Base-by-base conservation (phyloP, 331 rosid species). In the Acacia concinna region DNA sequence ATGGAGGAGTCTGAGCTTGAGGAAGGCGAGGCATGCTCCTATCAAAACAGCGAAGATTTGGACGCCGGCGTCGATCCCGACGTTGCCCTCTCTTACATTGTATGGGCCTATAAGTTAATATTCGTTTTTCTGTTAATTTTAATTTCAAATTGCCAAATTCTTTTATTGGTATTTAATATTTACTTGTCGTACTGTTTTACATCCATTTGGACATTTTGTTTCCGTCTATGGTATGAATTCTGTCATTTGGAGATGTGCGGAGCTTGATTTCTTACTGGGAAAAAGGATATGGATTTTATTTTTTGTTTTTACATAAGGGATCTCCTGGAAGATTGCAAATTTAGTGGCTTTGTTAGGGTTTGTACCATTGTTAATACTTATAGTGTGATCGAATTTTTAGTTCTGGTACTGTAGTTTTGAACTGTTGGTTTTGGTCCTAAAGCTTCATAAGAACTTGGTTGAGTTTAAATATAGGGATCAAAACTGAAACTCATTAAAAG, bases 1-100 rank as follows among this genome's bases (percentile, higher is more conserved):
- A 91, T 92, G 97, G 94, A 88, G 76, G 97, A 89, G 84, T 84
- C 85, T 54, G 99, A 91, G 90, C 95, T 90, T 83, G 99, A 96
- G 86, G 99, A 96, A 87, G 98, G 94, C 76, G 98, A 93, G 74
- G 92, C 98, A 2, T 88, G 90, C 85, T 90, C 91, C 62, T 88
- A 75, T 76, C 96, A 89, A 70, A 83, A 91, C 88, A 87, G 84
- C 62, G 89, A 84, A 49, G 92, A 83, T 81, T 84, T 65, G 65
- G 97, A 89, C 49, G 77, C 93, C 32, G 83, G 81, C 79, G 79
- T 88, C 83, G 98, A 96, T 79, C 98, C 94, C 17, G 98, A 95
- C 73, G 86, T 91, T 81, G 85, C 85, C 71, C 87, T 89, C 76
- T 85, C 98, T 77, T 93, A 96, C 93, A 84, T 96, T 85, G 99